Evolutionary conservation across 2,329 filamentous ascomycete genomes (phyloP), one percentile per base, ranked within the genome.

Genomic region (Alternaria brassicicola): DNA sequence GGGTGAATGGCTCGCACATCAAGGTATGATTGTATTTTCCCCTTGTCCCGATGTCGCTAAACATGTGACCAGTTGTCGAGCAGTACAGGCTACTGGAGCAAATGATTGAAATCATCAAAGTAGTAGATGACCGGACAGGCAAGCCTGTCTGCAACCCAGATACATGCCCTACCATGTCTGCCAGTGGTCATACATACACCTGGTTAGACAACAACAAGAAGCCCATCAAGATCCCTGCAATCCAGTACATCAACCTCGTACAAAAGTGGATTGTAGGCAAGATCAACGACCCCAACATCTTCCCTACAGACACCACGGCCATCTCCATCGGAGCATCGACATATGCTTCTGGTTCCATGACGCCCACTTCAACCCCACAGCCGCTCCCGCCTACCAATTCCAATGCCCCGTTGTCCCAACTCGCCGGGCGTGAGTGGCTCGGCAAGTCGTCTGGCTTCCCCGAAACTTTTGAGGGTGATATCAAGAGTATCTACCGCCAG

Each of bases 221-320:
- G 74, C 93, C 94, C 10, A 93, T 96, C 64, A 94, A 96, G 78
- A 90, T 98, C 39, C 93, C 94, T 3, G 94, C 94, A 6, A 89
- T 89, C 62, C 93, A 96, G 78, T 98, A 98, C 80, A 95, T 97
- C 80, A 92, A 92, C 66, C 87, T 97, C 25, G 96, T 98, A 77
- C 93, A 97, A 80, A 92, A 94, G 73, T 98, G 94, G 93, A 96
- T 98, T 75, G 91, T 92, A 28, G 92, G 93, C 79, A 98, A 98
- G 81, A 92, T 97, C 64, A 92, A 95, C 70, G 93, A 98, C 76
- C 88, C 88, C 48, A 85, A 86, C 74, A 92, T 96, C 79, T 97
- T 98, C 80, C 94, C 94, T 6, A 97, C 92, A 39, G 92, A 95
- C 69, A 87, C 89, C 6, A 86, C 89, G 36, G 86, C 86, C 41